Evolutionary conservation across 2,329 filamentous ascomycete genomes (phyloP).

Genomic region (Pleurostoma richardsiae): DNA sequence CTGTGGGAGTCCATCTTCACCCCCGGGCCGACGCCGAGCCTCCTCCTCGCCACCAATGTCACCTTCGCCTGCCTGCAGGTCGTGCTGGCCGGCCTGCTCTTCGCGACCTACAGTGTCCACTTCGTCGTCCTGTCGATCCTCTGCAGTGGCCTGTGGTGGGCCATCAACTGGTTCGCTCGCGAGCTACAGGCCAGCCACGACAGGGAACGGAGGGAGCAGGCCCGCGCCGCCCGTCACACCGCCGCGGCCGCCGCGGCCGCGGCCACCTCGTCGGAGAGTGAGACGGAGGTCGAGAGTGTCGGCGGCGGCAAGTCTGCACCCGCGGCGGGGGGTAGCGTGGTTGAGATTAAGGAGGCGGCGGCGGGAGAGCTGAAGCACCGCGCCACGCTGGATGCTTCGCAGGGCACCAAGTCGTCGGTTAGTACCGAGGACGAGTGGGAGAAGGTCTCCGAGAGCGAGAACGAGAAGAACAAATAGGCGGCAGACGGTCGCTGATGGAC

Average conservation of each 20-base stretch:
- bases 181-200: slow-evolving; percentile 50
- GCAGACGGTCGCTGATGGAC: too few relatives aligned
- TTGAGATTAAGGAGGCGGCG: slow-evolving; percentile 38
- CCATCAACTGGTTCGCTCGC: slow-evolving; percentile 93
- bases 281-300: slow-evolving; percentile 45
- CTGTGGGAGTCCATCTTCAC: slow-evolving; percentile 94
- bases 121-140: slow-evolving; percentile 78
- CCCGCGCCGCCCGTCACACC: slow-evolving; percentile 26
- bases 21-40: slow-evolving; percentile 80
- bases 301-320: neutral
- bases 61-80: slow-evolving; percentile 82
- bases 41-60: slow-evolving; percentile 84
- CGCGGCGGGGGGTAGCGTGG: slow-evolving; percentile 13
- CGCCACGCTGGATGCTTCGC: slow-evolving; percentile 23
- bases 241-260: slow-evolving; percentile 25
- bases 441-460: slow-evolving; percentile 75
- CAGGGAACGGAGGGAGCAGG: slow-evolving; percentile 34
- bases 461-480: slow-evolving; percentile 49
- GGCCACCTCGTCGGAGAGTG: slow-evolving; percentile 37
- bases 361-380: slow-evolving; percentile 45
- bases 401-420: slow-evolving; percentile 47
- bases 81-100: slow-evolving; percentile 68
- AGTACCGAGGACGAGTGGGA: slow-evolving; percentile 98
- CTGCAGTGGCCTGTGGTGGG: slow-evolving; percentile 80
- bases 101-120: slow-evolving; percentile 83